Conservation (phyloP, 192 early-diverging fungal species). For the Chytriomyces sp. region DNA sequence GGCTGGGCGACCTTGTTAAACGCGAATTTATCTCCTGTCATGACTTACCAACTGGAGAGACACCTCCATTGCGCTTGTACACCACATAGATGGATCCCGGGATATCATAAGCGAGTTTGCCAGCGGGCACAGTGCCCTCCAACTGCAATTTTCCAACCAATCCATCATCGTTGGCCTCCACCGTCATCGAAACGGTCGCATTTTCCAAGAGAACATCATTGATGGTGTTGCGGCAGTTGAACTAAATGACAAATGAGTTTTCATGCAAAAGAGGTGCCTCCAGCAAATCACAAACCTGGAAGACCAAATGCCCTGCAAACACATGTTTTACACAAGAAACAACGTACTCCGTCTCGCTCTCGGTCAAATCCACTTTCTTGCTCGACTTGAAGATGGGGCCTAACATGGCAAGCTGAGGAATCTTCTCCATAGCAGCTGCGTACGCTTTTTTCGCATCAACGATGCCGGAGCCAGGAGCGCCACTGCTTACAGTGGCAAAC, state of each 20-base stretch:
- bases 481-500: neutral
- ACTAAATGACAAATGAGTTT: slow-evolving; percentile 49
- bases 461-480: neutral
- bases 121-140: slow-evolving; percentile 71
- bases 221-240: slow-evolving; percentile 92
- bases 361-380: slow-evolving; percentile 80
- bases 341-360: slow-evolving; percentile 94
- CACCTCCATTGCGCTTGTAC: slow-evolving; percentile 53
- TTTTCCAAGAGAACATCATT: slow-evolving; percentile 92
- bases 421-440: slow-evolving; percentile 72
- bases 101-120: slow-evolving; percentile 74
- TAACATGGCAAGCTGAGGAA: slow-evolving; percentile 82
- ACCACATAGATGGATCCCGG: slow-evolving; percentile 84
- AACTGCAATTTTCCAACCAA: slow-evolving; percentile 59
- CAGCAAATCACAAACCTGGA: slow-evolving; percentile 71
- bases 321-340: slow-evolving; percentile 92
- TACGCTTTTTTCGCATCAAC: slow-evolving; percentile 73
- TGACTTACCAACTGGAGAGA: slow-evolving; percentile 44
- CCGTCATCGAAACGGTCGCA: slow-evolving; percentile 78
- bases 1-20: slow-evolving; percentile 25
- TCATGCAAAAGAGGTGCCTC: neutral
- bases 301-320: slow-evolving; percentile 86
- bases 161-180: slow-evolving; percentile 68
- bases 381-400: slow-evolving; percentile 88
- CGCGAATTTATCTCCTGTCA: neutral